Percentiles rank a stretch among this genome's conserved stretches.
phyloP scores from a whole-genome alignment of 163 green algal genomes.

The Scenedesmus sp. region DNA sequence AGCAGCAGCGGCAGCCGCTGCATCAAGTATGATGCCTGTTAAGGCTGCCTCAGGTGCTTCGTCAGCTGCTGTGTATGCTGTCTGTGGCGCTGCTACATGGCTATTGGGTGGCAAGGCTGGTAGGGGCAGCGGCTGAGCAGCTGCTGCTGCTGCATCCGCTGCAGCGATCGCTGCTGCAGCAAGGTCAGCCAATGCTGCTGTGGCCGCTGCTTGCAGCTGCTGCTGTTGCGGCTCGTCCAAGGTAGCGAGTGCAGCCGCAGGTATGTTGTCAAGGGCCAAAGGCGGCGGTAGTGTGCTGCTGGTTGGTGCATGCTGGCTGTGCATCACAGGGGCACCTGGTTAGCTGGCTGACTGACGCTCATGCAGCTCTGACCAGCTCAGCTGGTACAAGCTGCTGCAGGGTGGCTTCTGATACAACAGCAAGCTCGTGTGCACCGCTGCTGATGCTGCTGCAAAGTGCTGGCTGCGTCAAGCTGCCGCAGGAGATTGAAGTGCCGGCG shows the following conservation, averaged over 20 bases:
- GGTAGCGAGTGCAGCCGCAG: background rate
- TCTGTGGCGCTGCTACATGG: background rate
- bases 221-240: constrained; percentile 6
- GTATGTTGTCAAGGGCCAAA: background rate
- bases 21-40: background rate
- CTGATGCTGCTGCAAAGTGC: no score
- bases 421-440: no score
- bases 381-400: background rate
- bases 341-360: background rate
- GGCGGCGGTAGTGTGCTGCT: background rate
- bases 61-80: background rate
- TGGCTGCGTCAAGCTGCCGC: background rate
- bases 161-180: background rate
- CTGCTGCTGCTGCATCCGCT: background rate
- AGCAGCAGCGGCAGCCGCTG: background rate
- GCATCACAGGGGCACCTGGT: background rate
- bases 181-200: background rate
- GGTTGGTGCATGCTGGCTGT: background rate
- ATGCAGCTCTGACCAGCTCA: background rate
- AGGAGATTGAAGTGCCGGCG: background rate
- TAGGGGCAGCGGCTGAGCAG: background rate
- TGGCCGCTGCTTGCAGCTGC: constrained; percentile 1
- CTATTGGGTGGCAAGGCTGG: background rate
- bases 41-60: background rate
- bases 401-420: no score